A percentile compares a stretch with the other conserved stretches of the same genome.
Conservation (phyloP, 139 green algal species). For the Chlorella sp. region DNA sequence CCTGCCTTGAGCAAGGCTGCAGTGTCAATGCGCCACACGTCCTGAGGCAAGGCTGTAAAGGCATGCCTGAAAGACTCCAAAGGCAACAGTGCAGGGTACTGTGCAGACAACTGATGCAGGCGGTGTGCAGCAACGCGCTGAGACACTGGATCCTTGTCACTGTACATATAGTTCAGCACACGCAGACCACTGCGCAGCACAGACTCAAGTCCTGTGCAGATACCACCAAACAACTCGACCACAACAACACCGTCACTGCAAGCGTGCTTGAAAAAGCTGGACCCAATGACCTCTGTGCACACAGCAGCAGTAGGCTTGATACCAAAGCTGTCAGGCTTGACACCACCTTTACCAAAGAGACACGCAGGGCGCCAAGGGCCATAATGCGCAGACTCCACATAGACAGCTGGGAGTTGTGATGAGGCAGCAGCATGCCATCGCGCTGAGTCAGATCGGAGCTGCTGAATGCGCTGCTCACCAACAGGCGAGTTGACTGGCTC, state of each 20-base stretch:
- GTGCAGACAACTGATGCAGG: background rate
- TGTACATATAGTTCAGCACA: conserved; percentile 16
- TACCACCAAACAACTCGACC: conserved; percentile 14
- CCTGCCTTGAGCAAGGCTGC: background rate
- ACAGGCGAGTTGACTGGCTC: too few relatives aligned
- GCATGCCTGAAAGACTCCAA: background rate
- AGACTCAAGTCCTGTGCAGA: conserved; percentile 21
- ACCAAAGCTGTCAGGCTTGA: background rate
- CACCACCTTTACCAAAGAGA: background rate
- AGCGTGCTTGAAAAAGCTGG: conserved; percentile 8
- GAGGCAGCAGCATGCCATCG: too few relatives aligned
- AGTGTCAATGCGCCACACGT: background rate
- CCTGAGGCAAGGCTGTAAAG: background rate
- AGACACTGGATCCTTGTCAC: conserved; percentile 4
- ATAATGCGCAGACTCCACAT: too few relatives aligned
- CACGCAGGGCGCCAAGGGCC: too few relatives aligned
- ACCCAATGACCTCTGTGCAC: background rate
- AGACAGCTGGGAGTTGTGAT: too few relatives aligned
- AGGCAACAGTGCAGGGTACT: conserved; percentile 7
- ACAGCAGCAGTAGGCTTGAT: too few relatives aligned
- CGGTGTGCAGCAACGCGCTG: background rate
- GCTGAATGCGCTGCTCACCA: too few relatives aligned
- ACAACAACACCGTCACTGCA: background rate
- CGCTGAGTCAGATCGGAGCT: too few relatives aligned
- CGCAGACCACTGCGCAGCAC: conserved; percentile 11